Conservation (phyloP, 352 stramenopile species). For the Phytopythium chamaehyphon region DNA sequence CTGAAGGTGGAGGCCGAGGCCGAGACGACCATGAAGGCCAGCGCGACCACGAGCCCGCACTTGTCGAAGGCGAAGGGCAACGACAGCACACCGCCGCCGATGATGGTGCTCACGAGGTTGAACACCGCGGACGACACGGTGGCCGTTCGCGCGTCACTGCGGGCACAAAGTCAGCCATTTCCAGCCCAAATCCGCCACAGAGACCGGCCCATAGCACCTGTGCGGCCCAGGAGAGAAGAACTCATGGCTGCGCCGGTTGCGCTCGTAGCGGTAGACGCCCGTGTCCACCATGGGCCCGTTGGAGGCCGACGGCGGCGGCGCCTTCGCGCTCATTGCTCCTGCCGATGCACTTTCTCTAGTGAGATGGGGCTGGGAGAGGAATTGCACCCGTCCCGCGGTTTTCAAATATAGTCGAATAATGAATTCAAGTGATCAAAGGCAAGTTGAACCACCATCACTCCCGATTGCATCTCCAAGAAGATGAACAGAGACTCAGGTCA, state of each 20-base stretch:
- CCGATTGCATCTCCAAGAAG: too few species aligned
- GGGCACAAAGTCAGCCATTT: neutral
- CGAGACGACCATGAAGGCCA: constrained; percentile 74
- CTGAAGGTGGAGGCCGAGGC: constrained; percentile 78
- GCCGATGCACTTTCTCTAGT: too few species aligned
- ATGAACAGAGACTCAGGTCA: too few species aligned
- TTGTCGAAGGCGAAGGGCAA: constrained; percentile 87
- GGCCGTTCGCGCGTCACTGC: constrained; percentile 50
- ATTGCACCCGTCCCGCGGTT: too few species aligned
- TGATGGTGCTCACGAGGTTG: constrained; percentile 88
- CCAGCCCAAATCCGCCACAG: neutral
- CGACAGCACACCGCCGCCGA: constrained; percentile 82
- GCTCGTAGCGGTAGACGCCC: constrained; percentile 75
- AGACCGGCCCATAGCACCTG: constrained; percentile 13
- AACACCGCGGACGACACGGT: constrained; percentile 76
- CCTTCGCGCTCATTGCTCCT: neutral
- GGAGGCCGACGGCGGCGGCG: constrained; percentile 2
- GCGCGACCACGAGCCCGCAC: constrained; percentile 76
- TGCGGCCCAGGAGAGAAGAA: constrained; percentile 74
- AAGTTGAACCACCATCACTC: too few species aligned
- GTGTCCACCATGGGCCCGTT: constrained; percentile 39
- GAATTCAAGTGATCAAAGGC: too few species aligned
- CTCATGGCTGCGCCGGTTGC: constrained; percentile 53
- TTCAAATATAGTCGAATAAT: too few species aligned
- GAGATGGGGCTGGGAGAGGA: too few species aligned